Percentiles rank a stretch among this genome's conserved stretches.
Conservation (phyloP, 305 asterid species). For the Stenogyne calaminthoides region DNA sequence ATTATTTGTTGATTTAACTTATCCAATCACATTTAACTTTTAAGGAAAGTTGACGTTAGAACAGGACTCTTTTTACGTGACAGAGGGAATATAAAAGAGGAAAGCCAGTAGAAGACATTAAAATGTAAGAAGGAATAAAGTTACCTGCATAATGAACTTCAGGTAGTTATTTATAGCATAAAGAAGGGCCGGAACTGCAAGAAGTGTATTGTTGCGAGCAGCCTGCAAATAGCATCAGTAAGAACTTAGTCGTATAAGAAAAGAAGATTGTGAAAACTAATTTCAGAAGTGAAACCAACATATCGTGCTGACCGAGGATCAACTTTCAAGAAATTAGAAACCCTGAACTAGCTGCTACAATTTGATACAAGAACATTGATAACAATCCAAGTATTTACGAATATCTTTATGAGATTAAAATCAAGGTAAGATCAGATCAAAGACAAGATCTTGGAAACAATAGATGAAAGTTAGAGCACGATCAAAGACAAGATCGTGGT, state of each 20-base stretch:
- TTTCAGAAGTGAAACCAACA: conserved; percentile 13
- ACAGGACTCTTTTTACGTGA: background rate
- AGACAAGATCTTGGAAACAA: background rate
- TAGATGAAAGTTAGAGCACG: background rate
- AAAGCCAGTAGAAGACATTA: background rate
- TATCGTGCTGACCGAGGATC: background rate
- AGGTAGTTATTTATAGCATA: conserved; percentile 85
- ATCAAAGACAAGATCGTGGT: no score
- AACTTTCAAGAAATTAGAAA: conserved; percentile 21
- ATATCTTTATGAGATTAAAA: background rate
- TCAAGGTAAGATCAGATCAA: background rate
- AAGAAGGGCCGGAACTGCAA: conserved; percentile 82
- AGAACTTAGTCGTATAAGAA: conserved; percentile 19
- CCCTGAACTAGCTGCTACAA: conserved; percentile 20
- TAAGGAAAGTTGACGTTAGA: background rate
- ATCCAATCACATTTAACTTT: background rate
- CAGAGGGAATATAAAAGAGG: background rate
- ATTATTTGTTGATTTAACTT: background rate
- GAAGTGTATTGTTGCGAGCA: conserved; percentile 72
- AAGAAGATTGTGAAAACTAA: background rate
- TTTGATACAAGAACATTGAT: background rate
- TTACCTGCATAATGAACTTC: conserved; percentile 84
- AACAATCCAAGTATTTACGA: background rate
- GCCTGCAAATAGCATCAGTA: conserved; percentile 56
- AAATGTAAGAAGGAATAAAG: conserved; percentile 15